Conservation (phyloP, 768 basidiomycete species). For the Cystofilobasidium ferigula region DNA sequence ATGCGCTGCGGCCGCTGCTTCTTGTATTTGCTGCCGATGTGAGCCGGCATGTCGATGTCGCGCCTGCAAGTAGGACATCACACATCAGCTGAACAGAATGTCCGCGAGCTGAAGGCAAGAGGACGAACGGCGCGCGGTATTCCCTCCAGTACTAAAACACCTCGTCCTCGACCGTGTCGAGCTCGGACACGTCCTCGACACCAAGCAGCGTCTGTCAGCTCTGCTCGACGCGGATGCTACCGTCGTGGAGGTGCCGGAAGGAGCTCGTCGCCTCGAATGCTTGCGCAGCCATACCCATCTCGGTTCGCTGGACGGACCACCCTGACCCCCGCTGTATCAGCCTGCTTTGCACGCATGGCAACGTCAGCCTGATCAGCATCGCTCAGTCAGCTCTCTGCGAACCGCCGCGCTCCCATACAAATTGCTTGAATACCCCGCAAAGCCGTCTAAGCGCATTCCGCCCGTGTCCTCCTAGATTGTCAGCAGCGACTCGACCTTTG, state of each 20-base stretch:
- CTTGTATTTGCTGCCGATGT: background rate
- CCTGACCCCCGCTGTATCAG: too few species aligned
- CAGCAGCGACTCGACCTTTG: conserved; percentile 47
- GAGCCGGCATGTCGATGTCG: background rate
- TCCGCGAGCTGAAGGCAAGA: background rate
- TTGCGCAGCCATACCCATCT: too few species aligned
- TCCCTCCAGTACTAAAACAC: background rate
- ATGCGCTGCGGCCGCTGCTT: background rate
- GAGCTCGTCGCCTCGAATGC: conserved; percentile 85
- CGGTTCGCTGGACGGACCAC: too few species aligned
- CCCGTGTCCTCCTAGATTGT: background rate
- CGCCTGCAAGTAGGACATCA: background rate
- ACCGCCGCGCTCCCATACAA: too few species aligned
- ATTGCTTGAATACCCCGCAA: conserved; percentile 93
- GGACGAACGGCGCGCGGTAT: background rate
- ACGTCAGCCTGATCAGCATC: too few species aligned
- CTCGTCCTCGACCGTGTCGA: background rate
- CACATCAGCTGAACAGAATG: background rate
- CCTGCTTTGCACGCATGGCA: too few species aligned
- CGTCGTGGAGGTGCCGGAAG: conserved; percentile 39
- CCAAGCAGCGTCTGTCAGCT: background rate
- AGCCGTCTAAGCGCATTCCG: conserved; percentile 28
- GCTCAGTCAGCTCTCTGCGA: too few species aligned
- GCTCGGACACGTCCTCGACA: background rate
- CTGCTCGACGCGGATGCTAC: background rate